Evolutionary conservation across 768 basidiomycete species (phyloP), one percentile per base, ranked within the genome.

Genomic region (Panaeolus cyanescens): DNA sequence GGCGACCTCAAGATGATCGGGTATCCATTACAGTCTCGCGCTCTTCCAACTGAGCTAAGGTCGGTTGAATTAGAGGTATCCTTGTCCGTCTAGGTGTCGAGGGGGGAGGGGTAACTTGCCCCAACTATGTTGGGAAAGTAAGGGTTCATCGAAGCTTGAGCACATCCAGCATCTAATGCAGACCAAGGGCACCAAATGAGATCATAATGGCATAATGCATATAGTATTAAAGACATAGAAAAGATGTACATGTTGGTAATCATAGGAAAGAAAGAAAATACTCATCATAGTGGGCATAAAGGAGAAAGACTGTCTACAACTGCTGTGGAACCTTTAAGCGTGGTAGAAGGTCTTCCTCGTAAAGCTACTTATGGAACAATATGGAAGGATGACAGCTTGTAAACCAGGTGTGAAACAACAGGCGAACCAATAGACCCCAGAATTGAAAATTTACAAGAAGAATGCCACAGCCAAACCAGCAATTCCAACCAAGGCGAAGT

Each of bases 21-120:
- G 61, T 62, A 60, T 57, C 77, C 63, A 70, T 80, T 80, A 80
- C 79, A 79, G 79, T 80, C 77, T 79, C 65, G 72, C 73, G 79
- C 79, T 80, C 79, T 80, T 77, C 78, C 79, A 80, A 75, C 79
- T 80, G 78, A 80, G 79, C 79, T 80, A 80, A 75, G 73, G 71
- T 75, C 72, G 76, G 76, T 40, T 66, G 20, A 45, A 15, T 28
- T 50, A 7, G n/a, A 1, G 20, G 13, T 5, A 7, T 10, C 25
- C 8, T 6, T 12, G 12, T 22, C 13, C 19, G 45, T 13, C 9
- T 28, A 28, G 22, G 25, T 50, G 3, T 28, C 12, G 19, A 12
- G 15, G 22, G 19, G 20, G 6, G 40, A 42, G 12, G 20, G n/a
- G 37, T 39, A 6, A 17, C 17, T 17, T 39, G 37, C 7, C 15